Evolutionary conservation across 805 yeast species (phyloP).

Genomic region (Lipomyces chichibuensis): DNA sequence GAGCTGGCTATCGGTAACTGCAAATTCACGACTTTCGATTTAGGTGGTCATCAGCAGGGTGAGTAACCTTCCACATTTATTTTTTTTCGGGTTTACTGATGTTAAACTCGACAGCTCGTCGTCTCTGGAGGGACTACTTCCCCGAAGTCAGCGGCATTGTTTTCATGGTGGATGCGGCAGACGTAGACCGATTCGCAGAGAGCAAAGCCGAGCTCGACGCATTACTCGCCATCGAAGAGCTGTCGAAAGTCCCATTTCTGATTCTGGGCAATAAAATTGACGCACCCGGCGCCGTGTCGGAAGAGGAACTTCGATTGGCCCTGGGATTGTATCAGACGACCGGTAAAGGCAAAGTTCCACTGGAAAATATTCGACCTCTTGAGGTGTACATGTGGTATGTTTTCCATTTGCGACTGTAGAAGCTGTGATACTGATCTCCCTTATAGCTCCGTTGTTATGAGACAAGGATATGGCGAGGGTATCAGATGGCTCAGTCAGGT

Average conservation of each 20-base stretch:
- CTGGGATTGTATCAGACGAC: conserved; percentile 87
- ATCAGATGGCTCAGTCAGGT: conserved; percentile 94
- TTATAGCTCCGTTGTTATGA: conserved; percentile 82
- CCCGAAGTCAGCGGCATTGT: conserved; percentile 99
- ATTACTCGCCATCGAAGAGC: conserved; percentile 88
- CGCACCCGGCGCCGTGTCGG: conserved; percentile 89
- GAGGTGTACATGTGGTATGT: conserved; percentile 85
- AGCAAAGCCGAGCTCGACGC: conserved; percentile 94
- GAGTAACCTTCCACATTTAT: neutral
- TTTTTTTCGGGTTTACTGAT: neutral
- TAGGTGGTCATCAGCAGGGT: conserved; percentile 93
- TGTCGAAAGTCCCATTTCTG: conserved; percentile 85
- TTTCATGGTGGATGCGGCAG: conserved; percentile 95
- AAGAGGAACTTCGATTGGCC: conserved; percentile 88
- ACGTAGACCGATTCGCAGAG: conserved; percentile 91
- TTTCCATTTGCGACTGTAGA: neutral
- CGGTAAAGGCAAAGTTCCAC: conserved; percentile 77
- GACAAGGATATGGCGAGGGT: conserved; percentile 98
- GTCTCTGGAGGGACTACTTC: conserved; percentile 99
- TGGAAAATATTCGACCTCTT: conserved; percentile 80
- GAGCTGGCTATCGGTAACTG: conserved; percentile 96
- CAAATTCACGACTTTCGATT: conserved; percentile 95
- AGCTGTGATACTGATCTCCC: neutral
- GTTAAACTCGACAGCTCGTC: conserved; percentile 62
- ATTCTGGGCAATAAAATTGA: conserved; percentile 97